phyloP scores from a whole-genome alignment of 352 stramenopile genomes.

The Pilasporangium apinafurcum region DNA sequence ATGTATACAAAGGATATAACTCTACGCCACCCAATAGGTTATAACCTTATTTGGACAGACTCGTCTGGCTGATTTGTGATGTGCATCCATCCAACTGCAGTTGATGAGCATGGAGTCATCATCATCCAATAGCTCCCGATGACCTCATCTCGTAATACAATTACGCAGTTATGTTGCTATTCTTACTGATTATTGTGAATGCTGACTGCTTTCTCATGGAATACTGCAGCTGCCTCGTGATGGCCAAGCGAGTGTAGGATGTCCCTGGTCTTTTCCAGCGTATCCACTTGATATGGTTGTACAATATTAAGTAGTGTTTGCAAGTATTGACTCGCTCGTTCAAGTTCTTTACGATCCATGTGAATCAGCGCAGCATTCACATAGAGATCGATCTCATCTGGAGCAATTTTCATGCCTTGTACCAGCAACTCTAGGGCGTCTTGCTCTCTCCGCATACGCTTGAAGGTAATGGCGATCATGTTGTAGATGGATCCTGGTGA shows the following conservation, averaged over 20 bases:
- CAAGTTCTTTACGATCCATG: conserved; percentile 7
- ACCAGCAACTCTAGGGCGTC: conserved; percentile 23
- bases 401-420: conserved; percentile 23
- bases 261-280: conserved; percentile 10
- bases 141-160: too few relatives aligned
- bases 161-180: too few relatives aligned
- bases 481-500: conserved; percentile 32
- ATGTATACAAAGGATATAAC: too few relatives aligned
- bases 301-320: conserved; percentile 9
- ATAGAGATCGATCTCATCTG: conserved; percentile 29
- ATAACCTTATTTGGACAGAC: too few relatives aligned
- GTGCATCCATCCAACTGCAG: too few relatives aligned
- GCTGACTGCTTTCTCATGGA: background rate
- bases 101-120: too few relatives aligned
- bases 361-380: conserved; percentile 42
- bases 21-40: too few relatives aligned
- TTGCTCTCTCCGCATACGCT: conserved; percentile 14
- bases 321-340: conserved; percentile 16
- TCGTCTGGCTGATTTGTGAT: too few relatives aligned
- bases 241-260: conserved; percentile 2
- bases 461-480: conserved; percentile 28
- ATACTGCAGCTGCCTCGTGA: background rate
- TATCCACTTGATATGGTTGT: conserved; percentile 10
- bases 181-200: background rate
- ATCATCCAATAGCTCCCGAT: too few relatives aligned